Evolutionary conservation across 176 grass and related monocot species (phyloP), one percentile per base, ranked within the genome.

Genomic region (Zoysia japonica): DNA sequence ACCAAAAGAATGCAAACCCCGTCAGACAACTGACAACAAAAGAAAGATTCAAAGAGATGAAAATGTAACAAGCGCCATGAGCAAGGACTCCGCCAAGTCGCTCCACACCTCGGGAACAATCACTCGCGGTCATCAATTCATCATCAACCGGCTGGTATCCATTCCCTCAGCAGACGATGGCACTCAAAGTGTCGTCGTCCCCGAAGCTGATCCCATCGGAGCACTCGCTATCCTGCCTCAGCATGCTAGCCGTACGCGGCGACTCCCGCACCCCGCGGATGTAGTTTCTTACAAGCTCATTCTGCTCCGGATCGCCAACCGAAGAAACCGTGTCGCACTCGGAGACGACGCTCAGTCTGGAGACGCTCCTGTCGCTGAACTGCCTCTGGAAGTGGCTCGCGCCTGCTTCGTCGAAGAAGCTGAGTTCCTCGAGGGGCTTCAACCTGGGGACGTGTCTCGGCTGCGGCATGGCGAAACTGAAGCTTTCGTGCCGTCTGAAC

Each of bases 401-500:
- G 13, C 82, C 82, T 61, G 13, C 65, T 56, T 88, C 93, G 19
- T 73, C 56, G 0, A 44, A 50, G 5, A 44, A 50, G 5, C 71
- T 17, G 39, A 61, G 46, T 55, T 73, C 47, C n/a, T 92, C 68
- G 0, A 41, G 77, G 45, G 89, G 87, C 63, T 84, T 89, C 13
- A 94, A 81, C 11, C 75, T 71, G 8, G 89, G 80, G 15, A 57
- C 11, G 3, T 49, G 57, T 54, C 70, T 87, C 43, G 84, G 85
- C 43, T 86, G 85, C 43, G 90, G 89, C 40, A 53, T 86, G 35
- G 81, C 84, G 54, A 87, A 17, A 67, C 70, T 94, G 86, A 94
- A 93, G 75, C 90, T 94, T 16, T 89, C 96, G 63, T 92, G 81
- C 75, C 85, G 87, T 67, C 39, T 94, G 60, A 92, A 90, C 36